Conservation (phyloP, 1,139 yeast genomes). For the Pichiaceae sp. region DNA sequence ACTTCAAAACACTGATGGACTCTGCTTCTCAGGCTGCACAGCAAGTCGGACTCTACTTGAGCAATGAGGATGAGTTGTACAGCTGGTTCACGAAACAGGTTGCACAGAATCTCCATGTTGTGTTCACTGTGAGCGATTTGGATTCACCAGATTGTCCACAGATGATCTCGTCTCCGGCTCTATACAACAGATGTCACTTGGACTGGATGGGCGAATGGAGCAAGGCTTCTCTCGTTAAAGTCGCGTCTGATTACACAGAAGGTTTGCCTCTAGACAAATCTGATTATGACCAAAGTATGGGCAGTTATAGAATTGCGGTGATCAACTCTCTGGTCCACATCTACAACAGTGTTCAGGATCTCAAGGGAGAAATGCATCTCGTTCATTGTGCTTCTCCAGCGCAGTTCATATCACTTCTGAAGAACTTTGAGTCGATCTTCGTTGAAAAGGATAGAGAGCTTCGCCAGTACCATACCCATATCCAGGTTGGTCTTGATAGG, state of each 20-base stretch:
- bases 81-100: slow-evolving; percentile 68
- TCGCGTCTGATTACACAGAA: slow-evolving; percentile 31
- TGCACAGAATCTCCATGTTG: slow-evolving; percentile 69
- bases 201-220: slow-evolving; percentile 92
- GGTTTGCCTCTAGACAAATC: slow-evolving; percentile 46
- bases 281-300: slow-evolving; percentile 22
- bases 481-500: slow-evolving; percentile 65
- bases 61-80: slow-evolving; percentile 65
- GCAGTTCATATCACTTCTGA: slow-evolving; percentile 45
- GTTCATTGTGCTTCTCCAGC: slow-evolving; percentile 37
- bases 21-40: slow-evolving; percentile 54
- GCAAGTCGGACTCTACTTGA: slow-evolving; percentile 54
- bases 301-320: slow-evolving; percentile 35
- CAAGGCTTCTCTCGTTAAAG: slow-evolving; percentile 36
- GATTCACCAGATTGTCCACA: slow-evolving; percentile 21
- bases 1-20: slow-evolving; percentile 43
- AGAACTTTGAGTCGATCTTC: slow-evolving; percentile 39
- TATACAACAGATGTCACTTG: slow-evolving; percentile 83
- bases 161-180: slow-evolving; percentile 76
- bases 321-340: slow-evolving; percentile 39
- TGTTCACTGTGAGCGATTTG: slow-evolving; percentile 66
- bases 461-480: slow-evolving; percentile 66
- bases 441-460: slow-evolving; percentile 36
- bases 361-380: background rate
- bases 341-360: slow-evolving; percentile 25